These are phyloP conservation scores for Sphagnum magellanicum DNA, from an alignment of 228 moss, liverwort and hornwort genomes.

Conservation along the genomic window DNA sequence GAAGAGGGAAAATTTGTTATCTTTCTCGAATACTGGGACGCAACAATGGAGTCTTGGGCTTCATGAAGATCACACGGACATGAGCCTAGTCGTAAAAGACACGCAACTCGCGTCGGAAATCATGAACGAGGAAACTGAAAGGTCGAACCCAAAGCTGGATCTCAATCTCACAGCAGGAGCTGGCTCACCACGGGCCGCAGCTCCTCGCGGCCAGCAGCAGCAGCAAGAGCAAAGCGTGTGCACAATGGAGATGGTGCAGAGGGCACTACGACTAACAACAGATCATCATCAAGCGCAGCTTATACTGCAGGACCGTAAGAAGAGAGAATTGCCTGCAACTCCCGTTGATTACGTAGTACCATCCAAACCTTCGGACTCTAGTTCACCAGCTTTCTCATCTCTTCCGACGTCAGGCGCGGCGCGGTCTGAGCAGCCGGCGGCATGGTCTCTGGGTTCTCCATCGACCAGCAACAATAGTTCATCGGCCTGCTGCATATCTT, in stretches of 20 bases:
- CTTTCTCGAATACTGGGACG: neutral
- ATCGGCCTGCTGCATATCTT: neutral
- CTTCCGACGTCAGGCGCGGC: too few relatives aligned
- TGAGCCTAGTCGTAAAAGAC: neutral
- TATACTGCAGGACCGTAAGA: neutral
- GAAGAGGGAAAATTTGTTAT: too few relatives aligned
- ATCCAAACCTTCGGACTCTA: too few relatives aligned
- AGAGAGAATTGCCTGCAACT: too few relatives aligned
- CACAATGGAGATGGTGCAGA: conserved; percentile 52
- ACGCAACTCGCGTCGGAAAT: neutral
- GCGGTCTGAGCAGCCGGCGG: too few relatives aligned
- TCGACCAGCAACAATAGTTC: conserved; percentile 28
- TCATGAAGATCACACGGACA: conserved; percentile 14
- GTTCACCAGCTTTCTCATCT: too few relatives aligned
- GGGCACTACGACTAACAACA: conserved; percentile 30
- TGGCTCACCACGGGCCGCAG: neutral
- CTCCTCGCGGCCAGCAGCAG: neutral
- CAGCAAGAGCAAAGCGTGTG: conserved; percentile 26
- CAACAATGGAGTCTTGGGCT: neutral
- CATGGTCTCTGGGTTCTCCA: conserved; percentile 28
- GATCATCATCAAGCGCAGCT: too few relatives aligned
- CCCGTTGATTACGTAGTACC: too few relatives aligned
- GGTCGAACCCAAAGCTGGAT: conserved; percentile 33
- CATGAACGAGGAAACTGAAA: neutral
- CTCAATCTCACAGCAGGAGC: conserved; percentile 22